These are phyloP conservation scores for Coemansia javaensis DNA, from an alignment of 192 early-diverging fungal species.

Conservation along the genomic window DNA sequence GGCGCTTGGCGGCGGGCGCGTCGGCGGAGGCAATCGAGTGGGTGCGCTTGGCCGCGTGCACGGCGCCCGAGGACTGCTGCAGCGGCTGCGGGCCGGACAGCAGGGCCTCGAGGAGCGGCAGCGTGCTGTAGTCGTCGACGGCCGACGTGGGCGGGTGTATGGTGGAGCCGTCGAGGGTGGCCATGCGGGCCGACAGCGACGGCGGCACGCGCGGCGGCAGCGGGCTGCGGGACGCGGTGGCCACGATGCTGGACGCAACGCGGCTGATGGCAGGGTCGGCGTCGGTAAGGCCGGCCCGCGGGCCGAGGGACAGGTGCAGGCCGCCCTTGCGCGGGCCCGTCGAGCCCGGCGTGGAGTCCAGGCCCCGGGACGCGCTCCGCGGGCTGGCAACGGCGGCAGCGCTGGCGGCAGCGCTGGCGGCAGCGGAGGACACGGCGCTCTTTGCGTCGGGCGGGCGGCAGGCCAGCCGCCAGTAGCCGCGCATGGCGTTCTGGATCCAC, in stretches of 20 bases:
- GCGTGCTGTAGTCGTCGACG: constrained; percentile 14
- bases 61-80: too few species aligned
- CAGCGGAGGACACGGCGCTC: too few species aligned
- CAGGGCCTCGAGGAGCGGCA: constrained; percentile 44
- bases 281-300: too few species aligned
- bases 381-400: neutral
- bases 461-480: constrained; percentile 44
- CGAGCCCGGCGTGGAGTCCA: too few species aligned
- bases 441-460: constrained; percentile 16
- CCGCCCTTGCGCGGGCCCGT: neutral
- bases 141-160: constrained; percentile 6
- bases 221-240: neutral
- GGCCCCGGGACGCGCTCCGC: neutral
- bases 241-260: too few species aligned
- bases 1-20: constrained; percentile 2
- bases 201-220: constrained; percentile 3
- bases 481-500: constrained; percentile 48
- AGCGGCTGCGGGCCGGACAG: too few species aligned
- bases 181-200: constrained; percentile 4
- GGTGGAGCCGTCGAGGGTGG: too few species aligned
- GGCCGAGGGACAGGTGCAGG: neutral
- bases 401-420: too few species aligned
- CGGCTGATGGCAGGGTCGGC: too few species aligned
- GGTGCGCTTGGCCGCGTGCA: too few species aligned
- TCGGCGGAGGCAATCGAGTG: too few species aligned